Evolutionary conservation across 2,329 filamentous ascomycete species (phyloP).

Genomic region (Aureobasidium sp.): DNA sequence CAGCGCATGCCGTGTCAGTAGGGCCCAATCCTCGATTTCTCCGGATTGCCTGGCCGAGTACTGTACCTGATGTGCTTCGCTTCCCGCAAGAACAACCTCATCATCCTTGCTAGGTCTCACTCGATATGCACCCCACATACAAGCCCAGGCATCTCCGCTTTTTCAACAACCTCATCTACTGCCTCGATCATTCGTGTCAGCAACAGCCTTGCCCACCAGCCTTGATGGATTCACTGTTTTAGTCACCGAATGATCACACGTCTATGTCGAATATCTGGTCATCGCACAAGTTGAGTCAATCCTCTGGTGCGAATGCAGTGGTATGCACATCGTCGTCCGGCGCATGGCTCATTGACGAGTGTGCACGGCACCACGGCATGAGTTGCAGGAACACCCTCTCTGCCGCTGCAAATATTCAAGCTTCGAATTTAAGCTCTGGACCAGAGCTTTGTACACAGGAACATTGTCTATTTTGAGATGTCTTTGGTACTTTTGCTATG

Average conservation of each 20-base stretch:
- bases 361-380: background rate
- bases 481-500: background rate
- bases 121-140: constrained; percentile 12
- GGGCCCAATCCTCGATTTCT: background rate
- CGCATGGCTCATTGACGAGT: background rate
- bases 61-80: background rate
- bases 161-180: constrained; percentile 1
- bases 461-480: background rate
- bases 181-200: background rate
- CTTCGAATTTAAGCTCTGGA: background rate
- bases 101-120: constrained; percentile 14
- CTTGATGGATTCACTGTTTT: background rate
- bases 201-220: background rate
- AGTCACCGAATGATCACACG: background rate
- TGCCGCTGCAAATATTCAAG: background rate
- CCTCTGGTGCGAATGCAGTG: background rate
- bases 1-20: background rate
- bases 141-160: background rate
- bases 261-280: background rate
- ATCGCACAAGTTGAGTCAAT: background rate
- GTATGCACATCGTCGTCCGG: background rate
- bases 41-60: background rate
- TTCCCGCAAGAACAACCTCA: background rate
- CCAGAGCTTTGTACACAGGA: background rate
- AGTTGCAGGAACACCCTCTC: background rate